Evolutionary conservation across 2,329 filamentous ascomycete species (phyloP).

Genomic region (Phoma sp.): DNA sequence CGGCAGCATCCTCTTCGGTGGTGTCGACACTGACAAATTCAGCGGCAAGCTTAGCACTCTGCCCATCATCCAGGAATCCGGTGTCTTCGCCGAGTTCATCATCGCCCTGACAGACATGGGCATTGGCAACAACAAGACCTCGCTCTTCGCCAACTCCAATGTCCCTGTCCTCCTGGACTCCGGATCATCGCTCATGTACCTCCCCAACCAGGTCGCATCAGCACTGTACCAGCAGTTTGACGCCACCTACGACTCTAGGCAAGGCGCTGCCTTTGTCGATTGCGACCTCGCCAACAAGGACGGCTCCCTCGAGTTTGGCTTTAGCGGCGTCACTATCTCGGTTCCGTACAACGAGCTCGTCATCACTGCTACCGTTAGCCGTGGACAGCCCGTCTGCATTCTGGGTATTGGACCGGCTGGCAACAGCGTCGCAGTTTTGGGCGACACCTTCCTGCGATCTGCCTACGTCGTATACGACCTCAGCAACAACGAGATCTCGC

Average conservation of each 20-base stretch:
- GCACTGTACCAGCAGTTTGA: constrained; percentile 51
- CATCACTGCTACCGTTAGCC: constrained; percentile 55
- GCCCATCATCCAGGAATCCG: constrained; percentile 60
- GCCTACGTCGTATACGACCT: constrained; percentile 71
- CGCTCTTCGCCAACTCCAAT: constrained; percentile 52
- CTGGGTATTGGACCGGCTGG: constrained; percentile 60
- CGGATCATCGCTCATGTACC: constrained; percentile 74
- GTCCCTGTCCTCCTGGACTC: constrained; percentile 74
- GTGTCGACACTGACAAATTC: constrained; percentile 80
- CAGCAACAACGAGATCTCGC: constrained; percentile 65
- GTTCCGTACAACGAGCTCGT: constrained; percentile 65
- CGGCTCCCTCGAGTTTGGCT: constrained; percentile 64
- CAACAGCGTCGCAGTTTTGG: constrained; percentile 59
- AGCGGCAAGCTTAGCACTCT: constrained; percentile 68
- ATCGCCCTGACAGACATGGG: constrained; percentile 60
- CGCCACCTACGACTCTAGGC: constrained; percentile 51
- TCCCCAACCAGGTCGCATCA: constrained; percentile 67
- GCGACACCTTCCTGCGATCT: constrained; percentile 68
- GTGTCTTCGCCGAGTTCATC: constrained; percentile 61
- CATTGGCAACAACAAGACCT: constrained; percentile 51
- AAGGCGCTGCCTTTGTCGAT: constrained; percentile 60
- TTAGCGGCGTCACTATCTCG: constrained; percentile 62
- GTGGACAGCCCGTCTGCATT: constrained; percentile 55
- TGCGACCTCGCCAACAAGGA: constrained; percentile 60
- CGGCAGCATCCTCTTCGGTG: constrained; percentile 79